These are phyloP conservation scores for Amylocarpus encephaloides DNA, from an alignment of 2,329 filamentous ascomycete genomes.

Conservation along the genomic window DNA sequence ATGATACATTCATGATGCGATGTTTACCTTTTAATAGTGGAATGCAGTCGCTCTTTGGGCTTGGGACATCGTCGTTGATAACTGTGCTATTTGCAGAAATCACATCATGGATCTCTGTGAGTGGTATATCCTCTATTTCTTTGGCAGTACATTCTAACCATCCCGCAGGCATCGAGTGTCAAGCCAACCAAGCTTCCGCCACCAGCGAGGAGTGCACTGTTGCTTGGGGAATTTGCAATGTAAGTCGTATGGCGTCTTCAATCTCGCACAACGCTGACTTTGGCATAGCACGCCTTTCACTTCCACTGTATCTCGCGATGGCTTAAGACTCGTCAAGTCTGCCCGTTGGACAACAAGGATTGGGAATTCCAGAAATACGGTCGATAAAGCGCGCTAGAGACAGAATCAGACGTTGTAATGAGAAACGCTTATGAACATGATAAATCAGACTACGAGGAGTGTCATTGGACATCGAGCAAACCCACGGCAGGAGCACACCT, in stretches of 20 bases:
- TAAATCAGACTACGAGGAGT: background rate
- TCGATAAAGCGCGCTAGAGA: conserved; percentile 37
- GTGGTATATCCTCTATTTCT: conserved; percentile 31
- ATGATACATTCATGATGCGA: background rate
- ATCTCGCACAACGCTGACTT: conserved; percentile 4
- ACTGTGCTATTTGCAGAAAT: conserved; percentile 98
- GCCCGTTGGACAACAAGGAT: conserved; percentile 93
- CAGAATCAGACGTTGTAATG: background rate
- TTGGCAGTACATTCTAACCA: conserved; percentile 1
- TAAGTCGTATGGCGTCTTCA: conserved; percentile 42
- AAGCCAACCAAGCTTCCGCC: conserved; percentile 95
- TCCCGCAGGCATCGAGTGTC: conserved; percentile 80
- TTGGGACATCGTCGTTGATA: conserved; percentile 99
- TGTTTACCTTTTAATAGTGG: conserved; percentile 56
- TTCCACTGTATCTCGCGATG: conserved; percentile 99
- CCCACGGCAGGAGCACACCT: too few relatives aligned
- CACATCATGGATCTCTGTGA: conserved; percentile 99
- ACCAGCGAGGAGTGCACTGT: conserved; percentile 98
- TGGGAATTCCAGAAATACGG: conserved; percentile 99
- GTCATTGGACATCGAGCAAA: too few relatives aligned
- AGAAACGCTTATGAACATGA: conserved; percentile 10
- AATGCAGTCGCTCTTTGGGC: conserved; percentile 98
- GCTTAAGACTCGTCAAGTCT: conserved; percentile 98
- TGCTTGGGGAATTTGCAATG: conserved; percentile 98
- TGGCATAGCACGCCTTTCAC: conserved; percentile 85